Base-by-base conservation (phyloP, 2,329 filamentous ascomycete species). In the Talaromyces sp. region DNA sequence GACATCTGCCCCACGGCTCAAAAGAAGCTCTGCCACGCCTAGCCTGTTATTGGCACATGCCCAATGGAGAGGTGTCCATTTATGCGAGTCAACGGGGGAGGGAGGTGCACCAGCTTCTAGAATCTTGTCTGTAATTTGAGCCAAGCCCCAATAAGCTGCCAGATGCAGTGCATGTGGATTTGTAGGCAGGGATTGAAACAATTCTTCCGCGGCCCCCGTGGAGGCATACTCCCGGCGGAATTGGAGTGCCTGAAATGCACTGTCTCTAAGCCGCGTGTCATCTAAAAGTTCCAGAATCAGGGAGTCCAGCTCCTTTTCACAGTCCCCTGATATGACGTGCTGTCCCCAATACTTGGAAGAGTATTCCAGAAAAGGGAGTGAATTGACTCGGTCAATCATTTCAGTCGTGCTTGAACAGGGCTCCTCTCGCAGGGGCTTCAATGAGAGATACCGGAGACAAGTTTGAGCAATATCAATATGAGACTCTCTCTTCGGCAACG, bases 401-500 rank as follows among this genome's bases (percentile, higher is more conserved):
- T 55, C 51, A 8, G 47, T 11, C 56, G 32, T 15, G 27, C 27
- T 58, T 15, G 8, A 25, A 44, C 59, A 59, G 10, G 52, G 19
- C 4, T 57, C 52, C 3, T 28, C 47, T 11, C 63, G 42, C 32
- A 69, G 67, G 10, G 11, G 33, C 15, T 65, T 39, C 13, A 67
- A 69, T 10, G 63, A 68, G 1, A 71, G 60, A 49, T 70, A 71
- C 4, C 64, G 63, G 17, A 67, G 11, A 52, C 67, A 71, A 8
- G 22, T 63, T 15, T 19, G 49, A 2, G 64, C 58, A 36, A 70
- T 68, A n/a, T 63, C 27, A 7, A 30, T 33, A 8, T 32, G 30
- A 9, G 30, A 32, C 30, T 32, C 5, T 9, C 30, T 32, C 30
- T 32, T 32, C 30, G 30, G 30, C 30, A 32, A 32, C 10, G 10